Evolutionary conservation across 202 grass and related monocot species (phyloP).

Genomic region (Saccharum hybrid): DNA sequence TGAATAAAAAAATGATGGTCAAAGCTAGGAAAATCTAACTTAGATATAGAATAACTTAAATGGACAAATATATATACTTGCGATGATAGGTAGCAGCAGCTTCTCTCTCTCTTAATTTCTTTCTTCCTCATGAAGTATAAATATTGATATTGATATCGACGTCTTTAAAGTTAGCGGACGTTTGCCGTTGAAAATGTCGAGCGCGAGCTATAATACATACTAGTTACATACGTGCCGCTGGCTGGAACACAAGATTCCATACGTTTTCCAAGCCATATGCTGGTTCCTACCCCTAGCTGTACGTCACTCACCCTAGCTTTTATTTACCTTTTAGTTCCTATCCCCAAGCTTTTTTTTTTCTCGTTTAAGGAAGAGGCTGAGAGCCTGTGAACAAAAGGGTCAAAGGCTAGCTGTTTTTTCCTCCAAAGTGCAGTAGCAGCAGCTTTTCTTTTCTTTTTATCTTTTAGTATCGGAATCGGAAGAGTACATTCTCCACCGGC

Average conservation of each 20-base stretch:
- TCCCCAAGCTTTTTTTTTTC: neutral
- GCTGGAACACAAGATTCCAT: neutral
- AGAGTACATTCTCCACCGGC: neutral
- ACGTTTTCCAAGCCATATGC: neutral
- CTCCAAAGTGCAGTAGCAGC: neutral
- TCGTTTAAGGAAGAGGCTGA: neutral
- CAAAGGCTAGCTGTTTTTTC: neutral
- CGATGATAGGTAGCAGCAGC: neutral
- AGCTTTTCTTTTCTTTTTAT: neutral
- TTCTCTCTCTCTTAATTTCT: neutral
- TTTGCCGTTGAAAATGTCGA: neutral
- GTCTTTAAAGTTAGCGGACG: neutral
- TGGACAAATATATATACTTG: neutral
- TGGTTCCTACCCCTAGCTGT: neutral
- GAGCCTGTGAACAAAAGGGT: neutral
- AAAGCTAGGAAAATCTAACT: neutral
- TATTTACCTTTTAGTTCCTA: no score
- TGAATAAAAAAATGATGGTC: neutral
- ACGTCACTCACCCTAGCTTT: no score
- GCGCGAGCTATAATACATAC: neutral
- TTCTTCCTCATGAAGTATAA: neutral
- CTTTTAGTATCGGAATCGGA: neutral
- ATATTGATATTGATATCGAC: neutral
- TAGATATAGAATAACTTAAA: no score
- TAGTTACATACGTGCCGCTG: neutral